Base-by-base conservation (phyloP, 2,329 filamentous ascomycete genomes). In the Diaporthe vexans region DNA sequence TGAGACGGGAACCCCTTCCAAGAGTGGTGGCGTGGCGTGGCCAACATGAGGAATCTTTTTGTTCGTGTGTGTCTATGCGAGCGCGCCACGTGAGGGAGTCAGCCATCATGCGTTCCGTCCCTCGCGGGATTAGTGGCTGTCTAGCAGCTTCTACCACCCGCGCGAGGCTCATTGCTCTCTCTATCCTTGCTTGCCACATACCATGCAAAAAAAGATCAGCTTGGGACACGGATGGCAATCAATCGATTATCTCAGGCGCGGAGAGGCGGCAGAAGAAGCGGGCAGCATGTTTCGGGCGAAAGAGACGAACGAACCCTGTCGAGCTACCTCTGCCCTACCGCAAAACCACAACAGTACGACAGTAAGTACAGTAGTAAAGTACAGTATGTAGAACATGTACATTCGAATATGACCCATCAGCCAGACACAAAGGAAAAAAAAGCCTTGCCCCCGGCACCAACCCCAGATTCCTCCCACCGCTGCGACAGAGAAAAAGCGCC, bases 81-180 rank as follows among this genome's bases (percentile, higher is more conserved):
- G 46, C 46, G 46, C 46, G 46, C 46, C 46, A 51, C 63, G 63
- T 67, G 63, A 67, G 63, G 46, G 19, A 33, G 7, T 13, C 43
- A 46, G 37, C 29, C 63, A 52, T 67, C 63, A 67, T 67, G 63
- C 63, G 46, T 43, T 33, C n/a, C 24, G 37, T 40, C 37, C 37
- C 37, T 40, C 37, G 37, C 37, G 11, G 37, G 37, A 37, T 37
- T 37, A 13, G 35, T 37, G 35, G 9, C 35, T 37, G 35, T 37
- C 35, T 37, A 4, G 35, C 40, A 10, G 5, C 40, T 43, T 26
- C 8, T 7, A 46, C 15, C 21, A 4, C 37, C 33, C 19, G 19
- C 29, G 56, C 35, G 29, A 33, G 13, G 37, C 37, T 33, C 37
- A 40, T 40, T 13, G 10, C 51, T 52, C 57, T 52, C 57, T 40